Base-by-base conservation (phyloP, 164 flowering plant genomes). In the Kingdonia uniflora region DNA sequence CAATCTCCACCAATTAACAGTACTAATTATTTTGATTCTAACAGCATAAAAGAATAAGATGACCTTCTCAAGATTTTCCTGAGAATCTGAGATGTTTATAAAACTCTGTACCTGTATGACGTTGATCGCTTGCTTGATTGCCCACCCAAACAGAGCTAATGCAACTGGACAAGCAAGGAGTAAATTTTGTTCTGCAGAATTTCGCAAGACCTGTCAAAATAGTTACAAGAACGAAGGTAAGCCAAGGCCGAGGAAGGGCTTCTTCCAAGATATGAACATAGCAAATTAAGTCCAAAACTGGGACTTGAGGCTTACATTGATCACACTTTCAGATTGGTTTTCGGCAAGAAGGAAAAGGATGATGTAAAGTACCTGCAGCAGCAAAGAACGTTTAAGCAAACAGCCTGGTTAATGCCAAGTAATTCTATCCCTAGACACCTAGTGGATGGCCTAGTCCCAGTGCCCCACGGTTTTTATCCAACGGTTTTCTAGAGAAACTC, bases 281-380 rank as follows among this genome's bases (percentile, higher is more conserved):
- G 19, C 26, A 54, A 50, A 19, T 26, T 22, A 19, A 37, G 33
- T 53, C 19, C 29, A 15, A 17, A 44, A 57, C 14, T 11, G 54
- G 43, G 23, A 54, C 33, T 11, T 11, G 37, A 64, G 23, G 39
- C 88, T 80, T 65, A 85, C 95, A 65, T 78, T 73, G 39, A 67
- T 52, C 57, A 88, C 60, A 62, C 59, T 71, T 55, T 79, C 80
- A 43, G 63, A 65, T 50, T 80, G 67, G 46, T 62, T 74, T 44
- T 70, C 63, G 12, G 85, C 82, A 17, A 81, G 70, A 63, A 85
- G 81, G 69, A 78, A 88, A 24, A 92, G 69, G 37, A 72, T 63
- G 49, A 88, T 80, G 70, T 92, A 92, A 55, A 92, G 82, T 44
- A 86, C 95, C 98, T 92, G 84, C 51, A 63, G 13, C 46, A 10